Base-by-base conservation (phyloP, 2,329 filamentous ascomycete genomes). In the Onygenales sp. region DNA sequence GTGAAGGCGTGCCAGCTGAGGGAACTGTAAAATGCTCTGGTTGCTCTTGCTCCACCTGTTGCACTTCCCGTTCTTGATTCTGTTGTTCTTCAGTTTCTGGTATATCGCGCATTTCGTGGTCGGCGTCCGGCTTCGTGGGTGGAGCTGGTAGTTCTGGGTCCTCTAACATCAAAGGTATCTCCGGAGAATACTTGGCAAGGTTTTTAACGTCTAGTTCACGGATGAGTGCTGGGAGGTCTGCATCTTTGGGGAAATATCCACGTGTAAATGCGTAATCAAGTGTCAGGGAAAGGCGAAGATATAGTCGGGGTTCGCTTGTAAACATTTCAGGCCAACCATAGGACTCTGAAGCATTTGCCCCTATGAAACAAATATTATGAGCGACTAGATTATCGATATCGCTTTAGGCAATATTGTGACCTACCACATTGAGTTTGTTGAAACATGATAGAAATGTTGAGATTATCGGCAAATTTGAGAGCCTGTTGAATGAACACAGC, bases 401-500 rank as follows among this genome's bases (percentile, higher is more conserved):
- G 21, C 27, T 47, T 47, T n/a, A n/a, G 36, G 9, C 36, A 39
- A 39, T 39, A n/a, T 39, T 39, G 36, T 9, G 36, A 39, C 13
- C 9, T 39, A 39, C 33, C 17, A 6, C 7, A 47, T 39, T 39
- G 36, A 10, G 36, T 39, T n/a, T 39, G 36, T n/a, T 39, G 36
- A n/a, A 47, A 47, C 44, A 21, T 47, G 21, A 39, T 39, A 39
- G 44, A 27, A 47, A 47, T 17, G 21, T 47, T 47, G n/a, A 47
- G 14, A 13, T 27, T 47, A 47, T 47, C 44, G 44, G 44, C 44
- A 33, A 47, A 47, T 31, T 39, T 3, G 14, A 56, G 52, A 11
- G 51, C 51, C 13, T 54, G 40, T n/a, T 53, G 48, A 14, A 52
- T 52, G 33, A 40, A 49, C 5, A 52, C 36, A 11, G 49, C 52